These are phyloP conservation scores for Moniliophthora roreri DNA, from an alignment of 1,284 basidiomycete genomes.

Conservation along the genomic window DNA sequence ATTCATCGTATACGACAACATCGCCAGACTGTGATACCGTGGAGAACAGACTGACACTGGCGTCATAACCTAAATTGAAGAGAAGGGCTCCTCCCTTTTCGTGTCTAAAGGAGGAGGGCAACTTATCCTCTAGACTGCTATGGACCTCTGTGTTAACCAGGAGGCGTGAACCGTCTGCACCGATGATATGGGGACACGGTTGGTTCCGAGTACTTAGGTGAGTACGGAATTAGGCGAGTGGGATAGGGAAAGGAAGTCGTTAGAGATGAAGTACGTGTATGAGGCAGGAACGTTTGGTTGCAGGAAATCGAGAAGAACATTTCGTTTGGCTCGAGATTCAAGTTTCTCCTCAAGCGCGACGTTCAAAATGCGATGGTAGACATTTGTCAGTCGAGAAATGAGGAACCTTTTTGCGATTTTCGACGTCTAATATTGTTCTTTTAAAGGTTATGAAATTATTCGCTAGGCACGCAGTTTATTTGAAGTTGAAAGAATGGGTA, in stretches of 20 bases:
- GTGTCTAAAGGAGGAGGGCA: conserved; percentile 58
- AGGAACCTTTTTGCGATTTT: too few species aligned
- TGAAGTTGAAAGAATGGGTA: too few species aligned
- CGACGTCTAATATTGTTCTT: too few species aligned
- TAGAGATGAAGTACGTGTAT: conserved; percentile 82
- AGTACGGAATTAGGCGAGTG: conserved; percentile 54
- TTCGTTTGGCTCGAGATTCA: conserved; percentile 57
- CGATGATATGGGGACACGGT: conserved; percentile 63
- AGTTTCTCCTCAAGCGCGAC: conserved; percentile 43
- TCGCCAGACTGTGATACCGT: conserved; percentile 82
- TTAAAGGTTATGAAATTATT: too few species aligned
- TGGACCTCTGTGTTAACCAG: conserved; percentile 81
- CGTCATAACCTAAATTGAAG: conserved; percentile 95
- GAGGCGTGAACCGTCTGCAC: conserved; percentile 88
- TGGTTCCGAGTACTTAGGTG: conserved; percentile 57
- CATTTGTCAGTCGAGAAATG: too few species aligned
- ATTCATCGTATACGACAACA: conserved; percentile 81
- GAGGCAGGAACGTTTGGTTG: conserved; percentile 36
- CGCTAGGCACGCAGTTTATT: too few species aligned
- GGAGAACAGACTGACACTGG: conserved; percentile 88
- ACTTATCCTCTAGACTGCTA: conserved; percentile 64
- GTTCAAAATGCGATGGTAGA: not conserved
- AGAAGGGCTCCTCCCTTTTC: conserved; percentile 54
- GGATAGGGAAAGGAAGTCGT: conserved; percentile 92
- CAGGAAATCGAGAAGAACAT: conserved; percentile 62